Percentiles rank a stretch among this genome's conserved stretches.
These are phyloP conservation scores for Hypoxylon crocopeplum DNA, from an alignment of 495 filamentous ascomycete species.

Conservation along the genomic window DNA sequence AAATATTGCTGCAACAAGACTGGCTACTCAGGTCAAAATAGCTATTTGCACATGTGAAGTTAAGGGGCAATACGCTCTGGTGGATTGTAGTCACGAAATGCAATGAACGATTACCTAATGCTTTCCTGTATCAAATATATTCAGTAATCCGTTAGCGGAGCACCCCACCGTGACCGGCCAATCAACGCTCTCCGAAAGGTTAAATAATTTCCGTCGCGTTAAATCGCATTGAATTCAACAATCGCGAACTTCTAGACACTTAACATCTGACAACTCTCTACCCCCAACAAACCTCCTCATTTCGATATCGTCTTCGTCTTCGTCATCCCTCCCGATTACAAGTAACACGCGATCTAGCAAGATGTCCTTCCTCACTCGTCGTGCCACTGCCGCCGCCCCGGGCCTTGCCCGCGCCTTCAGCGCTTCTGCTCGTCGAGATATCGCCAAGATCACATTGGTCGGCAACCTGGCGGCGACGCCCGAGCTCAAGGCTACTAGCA, in stretches of 20 bases:
- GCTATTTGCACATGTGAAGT: too few species aligned
- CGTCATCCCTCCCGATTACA: background rate
- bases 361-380: constrained; percentile 48
- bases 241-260: constrained; percentile 11
- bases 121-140: constrained; percentile 3
- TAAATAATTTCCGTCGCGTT: background rate
- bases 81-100: background rate
- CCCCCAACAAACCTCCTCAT: too few species aligned
- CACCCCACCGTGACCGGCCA: background rate
- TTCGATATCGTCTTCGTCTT: background rate
- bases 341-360: background rate
- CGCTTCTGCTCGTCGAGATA: constrained; percentile 61
- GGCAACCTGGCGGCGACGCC: constrained; percentile 76
- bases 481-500: constrained; percentile 69
- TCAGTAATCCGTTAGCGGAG: background rate
- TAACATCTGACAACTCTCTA: background rate
- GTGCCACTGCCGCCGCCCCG: constrained; percentile 47
- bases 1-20: too few species aligned
- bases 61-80: too few species aligned
- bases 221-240: constrained; percentile 10
- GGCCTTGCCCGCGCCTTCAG: constrained; percentile 61
- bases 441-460: constrained; percentile 71
- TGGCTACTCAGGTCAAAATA: too few species aligned
- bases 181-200: background rate
- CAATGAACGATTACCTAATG: background rate